Conservation (phyloP, 78 protist species). For the Ministeria vibrans region DNA sequence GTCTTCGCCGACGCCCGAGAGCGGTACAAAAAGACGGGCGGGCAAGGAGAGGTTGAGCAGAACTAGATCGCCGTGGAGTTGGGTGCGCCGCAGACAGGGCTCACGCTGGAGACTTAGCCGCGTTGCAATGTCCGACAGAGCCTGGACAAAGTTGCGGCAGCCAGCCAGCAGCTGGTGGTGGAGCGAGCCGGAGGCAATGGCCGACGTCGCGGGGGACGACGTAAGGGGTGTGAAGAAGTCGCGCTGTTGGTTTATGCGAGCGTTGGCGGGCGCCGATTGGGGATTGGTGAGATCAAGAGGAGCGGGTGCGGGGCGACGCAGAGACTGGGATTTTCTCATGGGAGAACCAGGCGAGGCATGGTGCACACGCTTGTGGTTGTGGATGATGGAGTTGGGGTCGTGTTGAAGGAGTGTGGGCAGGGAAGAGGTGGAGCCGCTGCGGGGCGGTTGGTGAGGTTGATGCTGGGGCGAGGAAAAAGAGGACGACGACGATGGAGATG, state of each 20-base stretch:
- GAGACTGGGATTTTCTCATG: no score
- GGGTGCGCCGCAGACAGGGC: neutral
- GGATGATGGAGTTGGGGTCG: no score
- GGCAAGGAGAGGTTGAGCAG: slow-evolving; percentile 14
- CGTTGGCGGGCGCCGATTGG: neutral
- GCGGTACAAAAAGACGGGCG: slow-evolving; percentile 13
- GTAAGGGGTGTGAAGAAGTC: neutral
- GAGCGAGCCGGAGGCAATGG: neutral
- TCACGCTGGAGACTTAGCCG: neutral
- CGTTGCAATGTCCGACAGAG: neutral
- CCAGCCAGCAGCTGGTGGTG: neutral
- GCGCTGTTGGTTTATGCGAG: neutral
- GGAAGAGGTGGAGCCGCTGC: no score
- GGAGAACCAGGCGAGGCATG: no score
- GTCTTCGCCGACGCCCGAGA: neutral
- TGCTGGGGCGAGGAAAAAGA: no score
- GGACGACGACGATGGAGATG: no score
- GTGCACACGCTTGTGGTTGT: no score
- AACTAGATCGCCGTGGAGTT: neutral
- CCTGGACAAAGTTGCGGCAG: neutral
- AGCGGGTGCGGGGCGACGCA: neutral
- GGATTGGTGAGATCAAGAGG: neutral
- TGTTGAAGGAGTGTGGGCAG: no score
- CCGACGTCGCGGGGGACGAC: neutral
- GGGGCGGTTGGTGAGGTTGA: no score